Conservation (phyloP, 208 protist species). For the Wallacemonas rigidus region DNA sequence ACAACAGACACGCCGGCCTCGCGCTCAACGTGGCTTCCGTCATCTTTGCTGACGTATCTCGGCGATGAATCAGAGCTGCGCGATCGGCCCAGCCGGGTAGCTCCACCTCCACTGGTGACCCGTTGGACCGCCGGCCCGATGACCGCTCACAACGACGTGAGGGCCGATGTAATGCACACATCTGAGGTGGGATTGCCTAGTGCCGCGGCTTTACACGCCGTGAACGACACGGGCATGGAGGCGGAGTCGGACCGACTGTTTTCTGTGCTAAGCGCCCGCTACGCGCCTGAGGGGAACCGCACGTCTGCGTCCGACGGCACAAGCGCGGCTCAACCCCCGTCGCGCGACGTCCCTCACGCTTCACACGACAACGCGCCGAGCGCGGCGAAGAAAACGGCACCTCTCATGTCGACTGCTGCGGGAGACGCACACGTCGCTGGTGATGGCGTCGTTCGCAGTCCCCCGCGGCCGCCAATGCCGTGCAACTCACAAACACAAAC, state of each 20-base stretch:
- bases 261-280: constrained; percentile 2
- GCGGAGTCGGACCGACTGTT: constrained; percentile 7
- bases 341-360: too few species aligned
- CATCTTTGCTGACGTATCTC: not conserved
- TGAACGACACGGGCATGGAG: not conserved
- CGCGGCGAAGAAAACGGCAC: too few species aligned
- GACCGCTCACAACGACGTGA: too few species aligned
- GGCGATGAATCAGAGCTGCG: not conserved
- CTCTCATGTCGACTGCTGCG: not conserved
- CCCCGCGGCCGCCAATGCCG: not conserved
- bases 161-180: too few species aligned
- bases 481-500: not conserved
- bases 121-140: too few species aligned
- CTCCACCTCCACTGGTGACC: not conserved
- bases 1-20: too few species aligned
- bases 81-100: not conserved
- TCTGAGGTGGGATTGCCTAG: too few species aligned
- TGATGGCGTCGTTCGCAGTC: constrained; percentile 1
- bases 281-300: not conserved
- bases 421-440: not conserved
- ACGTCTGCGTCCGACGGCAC: too few species aligned
- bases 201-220: too few species aligned
- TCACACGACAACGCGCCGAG: too few species aligned
- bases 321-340: too few species aligned
- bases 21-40: constrained; percentile 4